A percentile compares a stretch with the other conserved stretches of the same genome.
Evolutionary conservation across 202 grass and related monocot species (phyloP).

Genomic region (Elaeis oleifera): DNA sequence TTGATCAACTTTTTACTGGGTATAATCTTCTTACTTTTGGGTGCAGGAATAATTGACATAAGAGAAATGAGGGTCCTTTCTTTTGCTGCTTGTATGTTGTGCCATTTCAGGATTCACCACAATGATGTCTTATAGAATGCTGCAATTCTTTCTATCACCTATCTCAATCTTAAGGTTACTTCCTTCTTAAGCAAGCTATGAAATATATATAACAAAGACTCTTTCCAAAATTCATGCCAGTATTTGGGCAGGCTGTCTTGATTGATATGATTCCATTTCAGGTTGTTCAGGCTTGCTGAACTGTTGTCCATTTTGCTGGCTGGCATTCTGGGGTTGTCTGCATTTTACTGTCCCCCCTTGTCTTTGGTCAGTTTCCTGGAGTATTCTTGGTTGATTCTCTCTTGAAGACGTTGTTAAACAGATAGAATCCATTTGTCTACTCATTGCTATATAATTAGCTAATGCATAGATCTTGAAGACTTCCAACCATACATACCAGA

Average conservation of each 20-base stretch:
- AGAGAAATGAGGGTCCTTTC: constrained; percentile 1
- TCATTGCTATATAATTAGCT: no score
- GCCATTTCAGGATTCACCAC: not conserved
- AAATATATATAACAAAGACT: not conserved
- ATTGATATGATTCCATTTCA: not conserved
- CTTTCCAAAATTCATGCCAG: not conserved
- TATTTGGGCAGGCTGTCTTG: no score
- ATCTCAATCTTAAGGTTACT: not conserved
- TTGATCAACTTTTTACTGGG: not conserved
- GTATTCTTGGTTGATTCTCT: not conserved
- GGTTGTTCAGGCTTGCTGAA: not conserved
- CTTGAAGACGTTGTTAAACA: not conserved
- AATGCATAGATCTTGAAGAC: no score
- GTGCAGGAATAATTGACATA: not conserved
- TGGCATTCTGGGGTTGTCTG: not conserved
- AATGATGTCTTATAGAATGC: not conserved
- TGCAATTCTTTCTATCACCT: constrained; percentile 1
- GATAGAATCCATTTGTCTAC: not conserved
- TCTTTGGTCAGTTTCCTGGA: not conserved
- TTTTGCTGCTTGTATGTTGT: constrained; percentile 1
- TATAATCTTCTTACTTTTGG: not conserved
- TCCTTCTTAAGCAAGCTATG: not conserved
- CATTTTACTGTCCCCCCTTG: constrained; percentile 1
- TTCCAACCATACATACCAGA: no score
- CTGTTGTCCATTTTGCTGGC: not conserved